These are phyloP conservation scores for Gremmenia infestans DNA, from an alignment of 2,329 filamentous ascomycete genomes.

Conservation along the genomic window DNA sequence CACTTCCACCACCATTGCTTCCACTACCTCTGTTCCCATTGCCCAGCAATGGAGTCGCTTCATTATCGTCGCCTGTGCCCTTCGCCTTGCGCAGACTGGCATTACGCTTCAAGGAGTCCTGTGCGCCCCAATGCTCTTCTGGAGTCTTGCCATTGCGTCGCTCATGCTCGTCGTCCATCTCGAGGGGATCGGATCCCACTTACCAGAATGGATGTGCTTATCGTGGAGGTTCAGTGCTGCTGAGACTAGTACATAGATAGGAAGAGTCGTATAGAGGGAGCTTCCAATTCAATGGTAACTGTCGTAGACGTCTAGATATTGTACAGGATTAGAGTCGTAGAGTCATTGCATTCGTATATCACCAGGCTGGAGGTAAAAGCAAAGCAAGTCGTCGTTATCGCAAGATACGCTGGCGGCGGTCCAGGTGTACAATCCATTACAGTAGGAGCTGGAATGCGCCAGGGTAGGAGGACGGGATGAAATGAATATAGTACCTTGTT, in stretches of 20 bases:
- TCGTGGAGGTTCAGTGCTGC: not conserved
- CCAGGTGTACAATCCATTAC: too few relatives aligned
- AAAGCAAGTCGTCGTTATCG: too few relatives aligned
- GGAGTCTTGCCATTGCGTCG: not conserved
- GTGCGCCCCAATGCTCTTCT: conserved; percentile 21
- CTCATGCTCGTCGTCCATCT: conserved; percentile 12
- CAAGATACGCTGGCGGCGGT: too few relatives aligned
- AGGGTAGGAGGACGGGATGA: not conserved
- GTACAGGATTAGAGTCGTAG: not conserved
- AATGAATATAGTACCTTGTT: too few relatives aligned
- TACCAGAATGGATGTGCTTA: not conserved
- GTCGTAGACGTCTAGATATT: too few relatives aligned
- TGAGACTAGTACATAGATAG: not conserved
- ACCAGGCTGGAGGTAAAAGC: not conserved
- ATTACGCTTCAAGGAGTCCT: conserved; percentile 21
- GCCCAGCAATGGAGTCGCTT: conserved; percentile 23
- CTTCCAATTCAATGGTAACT: too few relatives aligned
- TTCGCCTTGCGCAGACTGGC: conserved; percentile 9
- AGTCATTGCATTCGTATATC: not conserved
- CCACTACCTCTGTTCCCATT: conserved; percentile 12
- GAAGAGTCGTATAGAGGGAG: not conserved
- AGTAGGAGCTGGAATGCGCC: not conserved
- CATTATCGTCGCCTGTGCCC: conserved; percentile 2
- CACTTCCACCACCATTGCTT: not conserved
- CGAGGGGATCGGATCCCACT: not conserved